These are phyloP conservation scores for Hypoxylon sp. DNA, from an alignment of 2,329 filamentous ascomycete species.

Conservation along the genomic window DNA sequence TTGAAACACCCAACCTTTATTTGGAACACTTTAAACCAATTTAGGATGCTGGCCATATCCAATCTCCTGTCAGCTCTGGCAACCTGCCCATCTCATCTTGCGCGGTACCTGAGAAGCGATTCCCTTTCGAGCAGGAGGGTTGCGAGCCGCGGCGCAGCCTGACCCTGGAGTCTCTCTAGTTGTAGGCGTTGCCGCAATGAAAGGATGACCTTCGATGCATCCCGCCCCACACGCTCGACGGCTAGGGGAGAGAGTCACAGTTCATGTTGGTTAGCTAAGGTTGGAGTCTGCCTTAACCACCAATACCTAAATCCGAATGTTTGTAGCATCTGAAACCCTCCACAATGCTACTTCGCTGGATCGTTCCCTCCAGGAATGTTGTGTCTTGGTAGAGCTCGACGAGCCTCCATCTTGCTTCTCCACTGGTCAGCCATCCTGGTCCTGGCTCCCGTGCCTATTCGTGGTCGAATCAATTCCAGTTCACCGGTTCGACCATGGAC, in stretches of 20 bases:
- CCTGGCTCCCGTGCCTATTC: conserved; percentile 26
- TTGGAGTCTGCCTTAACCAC: conserved; percentile 9
- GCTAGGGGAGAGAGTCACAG: conserved; percentile 4
- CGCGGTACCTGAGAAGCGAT: conserved; percentile 43
- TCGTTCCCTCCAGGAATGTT: conserved; percentile 33
- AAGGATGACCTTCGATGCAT: conserved; percentile 33
- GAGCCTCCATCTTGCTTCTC: conserved; percentile 28
- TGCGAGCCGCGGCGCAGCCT: conserved; percentile 23
- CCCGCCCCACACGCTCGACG: conserved; percentile 16
- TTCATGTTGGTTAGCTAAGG: conserved; percentile 7
- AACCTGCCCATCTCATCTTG: conserved; percentile 35
- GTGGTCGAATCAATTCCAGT: conserved; percentile 32
- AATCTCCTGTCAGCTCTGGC: conserved; percentile 34
- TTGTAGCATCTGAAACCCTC: conserved; percentile 24
- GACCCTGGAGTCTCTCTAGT: conserved; percentile 17
- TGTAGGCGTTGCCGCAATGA: conserved; percentile 24
- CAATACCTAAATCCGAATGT: conserved; percentile 18
- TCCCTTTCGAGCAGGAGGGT: conserved; percentile 44
- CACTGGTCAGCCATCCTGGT: conserved; percentile 25
- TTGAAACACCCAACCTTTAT: conserved; percentile 34
- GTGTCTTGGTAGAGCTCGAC: conserved; percentile 32
- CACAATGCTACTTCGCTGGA: conserved; percentile 37
- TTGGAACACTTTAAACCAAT: conserved; percentile 39
- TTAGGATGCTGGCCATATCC: conserved; percentile 34
- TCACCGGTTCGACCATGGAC: conserved; percentile 22